Percentiles rank a stretch among this genome's conserved stretches.
phyloP scores from a whole-genome alignment of 2,329 filamentous ascomycete genomes.

The Leptographium procerum region DNA sequence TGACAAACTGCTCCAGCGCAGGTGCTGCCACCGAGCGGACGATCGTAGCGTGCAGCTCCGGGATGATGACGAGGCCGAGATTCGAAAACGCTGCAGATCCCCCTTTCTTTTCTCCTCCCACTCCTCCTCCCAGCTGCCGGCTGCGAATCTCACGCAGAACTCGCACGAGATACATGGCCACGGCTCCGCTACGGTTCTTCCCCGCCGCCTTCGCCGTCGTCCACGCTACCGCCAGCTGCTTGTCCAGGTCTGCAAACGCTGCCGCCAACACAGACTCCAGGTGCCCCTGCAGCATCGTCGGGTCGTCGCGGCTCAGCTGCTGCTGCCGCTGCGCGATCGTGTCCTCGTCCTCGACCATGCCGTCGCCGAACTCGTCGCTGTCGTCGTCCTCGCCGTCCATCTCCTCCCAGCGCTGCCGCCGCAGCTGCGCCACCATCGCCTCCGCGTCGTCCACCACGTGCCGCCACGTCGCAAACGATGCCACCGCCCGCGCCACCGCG shows the following conservation, averaged over 20 bases:
- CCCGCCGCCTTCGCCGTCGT: constrained; percentile 13
- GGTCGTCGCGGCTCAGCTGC: constrained; percentile 54
- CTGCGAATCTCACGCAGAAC: constrained; percentile 63
- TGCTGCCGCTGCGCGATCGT: constrained; percentile 55
- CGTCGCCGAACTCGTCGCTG: constrained; percentile 38
- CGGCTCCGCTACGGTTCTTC: constrained; percentile 22
- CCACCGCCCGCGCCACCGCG: constrained; percentile 48
- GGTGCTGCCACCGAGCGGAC: constrained; percentile 38
- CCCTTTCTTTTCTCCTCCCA: too few relatives aligned
- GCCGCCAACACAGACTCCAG: constrained; percentile 21
- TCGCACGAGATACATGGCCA: constrained; percentile 59
- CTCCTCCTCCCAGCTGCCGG: constrained; percentile 38
- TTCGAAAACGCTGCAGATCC: too few relatives aligned
- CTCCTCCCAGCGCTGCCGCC: constrained; percentile 62
- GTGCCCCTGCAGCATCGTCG: constrained; percentile 22
- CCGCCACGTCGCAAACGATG: constrained; percentile 62
- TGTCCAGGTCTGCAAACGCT: constrained; percentile 37
- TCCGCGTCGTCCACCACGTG: constrained; percentile 58
- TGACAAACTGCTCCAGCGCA: constrained; percentile 36
- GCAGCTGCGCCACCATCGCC: constrained; percentile 51
- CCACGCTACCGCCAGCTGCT: constrained; percentile 41
- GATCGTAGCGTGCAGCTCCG: constrained; percentile 52
- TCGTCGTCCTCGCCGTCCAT: constrained; percentile 63
- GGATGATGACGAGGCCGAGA: constrained; percentile 46
- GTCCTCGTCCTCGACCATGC: constrained; percentile 64